Conservation (phyloP, 1,139 yeast species). For the Yamadazyma triangularis region DNA sequence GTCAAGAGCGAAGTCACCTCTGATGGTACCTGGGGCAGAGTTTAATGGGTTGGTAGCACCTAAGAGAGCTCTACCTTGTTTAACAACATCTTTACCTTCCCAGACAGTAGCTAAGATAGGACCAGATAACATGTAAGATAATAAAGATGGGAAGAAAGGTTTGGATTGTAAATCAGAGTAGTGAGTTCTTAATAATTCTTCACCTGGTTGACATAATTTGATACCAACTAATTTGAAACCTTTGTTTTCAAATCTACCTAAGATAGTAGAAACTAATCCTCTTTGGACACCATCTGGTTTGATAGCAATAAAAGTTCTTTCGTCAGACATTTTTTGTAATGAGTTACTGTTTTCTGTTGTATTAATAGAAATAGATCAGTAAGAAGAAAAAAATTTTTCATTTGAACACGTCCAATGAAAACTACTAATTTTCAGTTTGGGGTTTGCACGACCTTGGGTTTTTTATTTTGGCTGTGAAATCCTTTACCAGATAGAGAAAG, state of each 20-base stretch:
- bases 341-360: no score
- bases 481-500: no score
- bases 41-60: slow-evolving; percentile 99
- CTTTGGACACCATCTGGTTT: slow-evolving; percentile 99
- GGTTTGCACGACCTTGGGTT: no score
- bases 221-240: slow-evolving; percentile 97
- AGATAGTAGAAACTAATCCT: slow-evolving; percentile 86
- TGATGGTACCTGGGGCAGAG: slow-evolving; percentile 99
- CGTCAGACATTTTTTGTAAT: slow-evolving; percentile 47
- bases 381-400: background rate
- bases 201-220: slow-evolving; percentile 86
- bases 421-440: no score
- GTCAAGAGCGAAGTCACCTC: slow-evolving; percentile 95
- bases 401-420: background rate
- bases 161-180: slow-evolving; percentile 92
- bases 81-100: slow-evolving; percentile 99
- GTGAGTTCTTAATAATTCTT: slow-evolving; percentile 85
- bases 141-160: slow-evolving; percentile 96
- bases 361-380: no score
- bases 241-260: slow-evolving; percentile 93
- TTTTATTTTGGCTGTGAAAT: no score
- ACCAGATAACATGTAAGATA: slow-evolving; percentile 96
- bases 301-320: slow-evolving; percentile 98
- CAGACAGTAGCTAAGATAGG: slow-evolving; percentile 99
- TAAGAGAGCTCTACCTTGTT: slow-evolving; percentile 94